Base-by-base conservation (phyloP, 371 early-diverging fungal species). In the Haplosporangium sp. region DNA sequence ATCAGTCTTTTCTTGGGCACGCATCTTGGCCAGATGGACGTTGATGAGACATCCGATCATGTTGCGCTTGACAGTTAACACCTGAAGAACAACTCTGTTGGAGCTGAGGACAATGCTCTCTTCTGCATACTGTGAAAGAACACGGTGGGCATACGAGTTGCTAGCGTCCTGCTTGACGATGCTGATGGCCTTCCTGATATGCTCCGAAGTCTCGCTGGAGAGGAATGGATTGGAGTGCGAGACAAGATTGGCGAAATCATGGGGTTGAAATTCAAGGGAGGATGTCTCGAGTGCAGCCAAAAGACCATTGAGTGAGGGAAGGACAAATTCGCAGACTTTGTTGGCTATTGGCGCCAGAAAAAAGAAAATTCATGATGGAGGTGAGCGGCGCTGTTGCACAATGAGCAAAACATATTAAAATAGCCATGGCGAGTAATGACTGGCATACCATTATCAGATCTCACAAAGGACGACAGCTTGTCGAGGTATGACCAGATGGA, bases 221-320 rank as follows among this genome's bases (percentile, higher is more conserved):
- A 93, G 69, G 48, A 93, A 73, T 6, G 85, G 69, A 61, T 85
- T 86, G 1, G 87, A 77, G 62, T 85, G 85, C 69, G 86, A 66
- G 54, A 87, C 84, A 6, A 87, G 52, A 38, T 79, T 73, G 40
- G 88, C 62, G 62, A 91, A 73, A 57, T 84, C 84, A 60, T 74
- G 69, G 14, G 86, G 76, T 57, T 83, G 67, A 62, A 84, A 91
- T 16, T 86, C 80, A 59, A 85, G 84, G 0, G 86, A 85, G 12
- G 90, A 85, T 5, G 71, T 60, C 65, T 91, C 90, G 29, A 93
- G 67, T 5, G 92, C 90, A 48, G 88, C 85, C 40, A 90, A 74
- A 1, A 89, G 75, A 21, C 93, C 93, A 21, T 87, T 83, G 57
- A 93, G 80, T 6, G 91, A 89, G 18, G 92, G 92, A 38, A 91